Base-by-base conservation (phyloP, 495 filamentous ascomycete species). In the Penicillium egyptiacum region DNA sequence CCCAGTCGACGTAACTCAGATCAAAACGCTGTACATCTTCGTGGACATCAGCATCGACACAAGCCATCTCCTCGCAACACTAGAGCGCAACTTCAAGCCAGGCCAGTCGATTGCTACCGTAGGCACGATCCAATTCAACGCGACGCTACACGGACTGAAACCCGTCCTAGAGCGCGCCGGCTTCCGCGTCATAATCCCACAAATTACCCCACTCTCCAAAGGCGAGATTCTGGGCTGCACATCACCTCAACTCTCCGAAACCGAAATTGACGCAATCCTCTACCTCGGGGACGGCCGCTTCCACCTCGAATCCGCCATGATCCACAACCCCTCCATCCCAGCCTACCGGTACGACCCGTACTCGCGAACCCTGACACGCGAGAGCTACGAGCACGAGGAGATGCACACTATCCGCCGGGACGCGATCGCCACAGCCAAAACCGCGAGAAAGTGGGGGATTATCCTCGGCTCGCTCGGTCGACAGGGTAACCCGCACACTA, bases 331-430 rank as follows among this genome's bases (percentile, higher is more conserved):
- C 0, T 66, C 73, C 7, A 84, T 96, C 14, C 88, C 93, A 3
- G 92, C 95, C 11, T 98, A 96, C 75, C 86, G 95, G 19, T 99
- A 99, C 68, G 94, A 99, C 67, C 94, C 94, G 0, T 99, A 99
- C 74, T 91, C 90, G 31, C 83, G 92, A 26, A 92, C 88, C 41
- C 81, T 99, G 10, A 96, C 95, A 5, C 86, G 86, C 49, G 94
- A 99, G 69, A 85, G 78, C 25, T 99, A 98, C 70, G 86, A 86
- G 40, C 95, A 98, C 74, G 81, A 85, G 16, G 90, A 95, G 59
- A 94, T 99, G 81, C 89, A 93, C 57, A 81, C 80, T 2, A 74
- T 96, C 28, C 86, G 94, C 6, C 79, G 86, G 4, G 79, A 87
- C 12, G 94, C 94, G 0, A 95, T 98, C 53, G 60, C 72, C 1